phyloP scores from a whole-genome alignment of 2,329 filamentous ascomycete genomes.

The Bipolaris oryzae region DNA sequence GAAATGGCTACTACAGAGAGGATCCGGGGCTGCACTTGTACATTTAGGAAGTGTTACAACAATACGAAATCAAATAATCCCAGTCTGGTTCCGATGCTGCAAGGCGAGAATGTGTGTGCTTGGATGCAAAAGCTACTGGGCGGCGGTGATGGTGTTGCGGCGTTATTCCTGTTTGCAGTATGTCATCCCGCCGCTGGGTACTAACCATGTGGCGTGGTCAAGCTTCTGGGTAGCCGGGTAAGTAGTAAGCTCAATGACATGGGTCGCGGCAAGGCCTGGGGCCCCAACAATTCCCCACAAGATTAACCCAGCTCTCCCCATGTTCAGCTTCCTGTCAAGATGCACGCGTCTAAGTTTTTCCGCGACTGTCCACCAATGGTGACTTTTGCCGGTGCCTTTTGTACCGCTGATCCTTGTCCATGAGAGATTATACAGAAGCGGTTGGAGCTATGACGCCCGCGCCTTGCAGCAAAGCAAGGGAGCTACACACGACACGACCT shows the following conservation, averaged over 20 bases:
- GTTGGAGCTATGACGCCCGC: constrained; percentile 13
- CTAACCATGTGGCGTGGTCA: constrained; percentile 25
- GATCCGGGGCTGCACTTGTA: neutral
- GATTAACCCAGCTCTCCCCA: constrained; percentile 24
- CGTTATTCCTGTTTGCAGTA: constrained; percentile 24
- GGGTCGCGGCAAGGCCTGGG: constrained; percentile 18
- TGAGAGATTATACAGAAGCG: constrained; percentile 8
- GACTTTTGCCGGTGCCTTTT: constrained; percentile 13
- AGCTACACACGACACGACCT: neutral
- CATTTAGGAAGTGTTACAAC: neutral
- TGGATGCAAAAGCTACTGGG: neutral
- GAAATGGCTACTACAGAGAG: neutral
- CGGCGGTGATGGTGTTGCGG: neutral
- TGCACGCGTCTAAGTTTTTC: constrained; percentile 24
- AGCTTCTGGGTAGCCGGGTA: constrained; percentile 31
- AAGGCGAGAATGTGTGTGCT: neutral
- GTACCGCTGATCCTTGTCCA: constrained; percentile 4
- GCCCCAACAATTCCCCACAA: constrained; percentile 33
- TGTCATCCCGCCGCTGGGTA: constrained; percentile 17
- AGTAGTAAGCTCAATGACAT: constrained; percentile 20
- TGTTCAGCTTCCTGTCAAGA: constrained; percentile 16
- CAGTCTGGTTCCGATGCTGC: neutral
- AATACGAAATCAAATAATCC: neutral
- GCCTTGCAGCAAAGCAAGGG: constrained; percentile 12
- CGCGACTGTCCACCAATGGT: constrained; percentile 36